Evolutionary conservation across 495 filamentous ascomycete genomes (phyloP).

Genomic region (Penicillium antarcticum): DNA sequence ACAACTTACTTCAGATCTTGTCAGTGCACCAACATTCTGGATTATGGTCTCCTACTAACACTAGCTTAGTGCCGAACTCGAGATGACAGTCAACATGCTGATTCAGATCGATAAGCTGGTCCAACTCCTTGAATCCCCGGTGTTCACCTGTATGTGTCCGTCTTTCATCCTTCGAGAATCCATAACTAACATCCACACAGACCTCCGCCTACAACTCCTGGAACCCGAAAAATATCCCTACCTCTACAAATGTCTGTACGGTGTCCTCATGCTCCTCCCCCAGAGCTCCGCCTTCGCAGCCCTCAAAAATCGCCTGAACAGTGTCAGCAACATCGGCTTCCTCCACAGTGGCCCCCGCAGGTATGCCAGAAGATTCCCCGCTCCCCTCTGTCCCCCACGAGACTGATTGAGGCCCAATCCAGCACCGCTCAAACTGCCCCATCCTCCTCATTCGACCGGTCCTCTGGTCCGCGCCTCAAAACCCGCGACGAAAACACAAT

Average conservation of each 20-base stretch:
- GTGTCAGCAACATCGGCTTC: conserved; percentile 94
- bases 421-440: conserved; percentile 14
- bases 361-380: conserved; percentile 47
- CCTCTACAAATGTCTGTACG: conserved; percentile 97
- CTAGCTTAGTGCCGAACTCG: conserved; percentile 74
- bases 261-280: conserved; percentile 94
- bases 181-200: conserved; percentile 36
- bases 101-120: conserved; percentile 99
- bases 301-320: conserved; percentile 94
- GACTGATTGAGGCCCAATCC: conserved; percentile 7
- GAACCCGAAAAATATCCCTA: conserved; percentile 96
- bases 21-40: conserved; percentile 36
- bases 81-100: conserved; percentile 98
- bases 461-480: conserved; percentile 68
- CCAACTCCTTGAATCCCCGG: conserved; percentile 93
- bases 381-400: not conserved
- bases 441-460: conserved; percentile 56
- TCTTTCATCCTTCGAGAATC: not conserved
- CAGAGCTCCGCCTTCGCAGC: conserved; percentile 97
- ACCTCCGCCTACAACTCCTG: conserved; percentile 94
- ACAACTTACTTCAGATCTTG: conserved; percentile 96
- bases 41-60: conserved; percentile 33
- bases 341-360: conserved; percentile 79
- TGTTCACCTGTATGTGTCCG: conserved; percentile 88
- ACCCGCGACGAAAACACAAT: conserved; percentile 79